A percentile compares a stretch with the other conserved stretches of the same genome.
Evolutionary conservation across 2,329 filamentous ascomycete species (phyloP).

Genomic region (Aspergillus oerlinghausenensis): DNA sequence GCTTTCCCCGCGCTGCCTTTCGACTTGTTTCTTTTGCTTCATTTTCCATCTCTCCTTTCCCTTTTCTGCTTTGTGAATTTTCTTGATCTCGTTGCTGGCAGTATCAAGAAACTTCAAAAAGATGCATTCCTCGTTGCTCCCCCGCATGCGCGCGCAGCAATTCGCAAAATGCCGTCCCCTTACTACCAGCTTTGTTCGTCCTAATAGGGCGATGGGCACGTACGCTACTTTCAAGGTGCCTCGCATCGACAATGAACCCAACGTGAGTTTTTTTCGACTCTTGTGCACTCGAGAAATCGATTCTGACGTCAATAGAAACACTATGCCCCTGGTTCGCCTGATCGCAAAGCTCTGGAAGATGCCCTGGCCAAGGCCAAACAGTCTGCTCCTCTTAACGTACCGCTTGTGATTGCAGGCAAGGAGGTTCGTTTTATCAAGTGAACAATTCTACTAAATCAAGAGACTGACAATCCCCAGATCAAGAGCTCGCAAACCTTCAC

Average conservation of each 20-base stretch:
- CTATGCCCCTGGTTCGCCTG: slow-evolving; percentile 77
- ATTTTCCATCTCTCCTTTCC: slow-evolving; percentile 3
- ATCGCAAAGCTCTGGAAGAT: slow-evolving; percentile 69
- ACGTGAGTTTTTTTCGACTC: slow-evolving; percentile 56
- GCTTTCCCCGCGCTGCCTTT: slow-evolving; percentile 25
- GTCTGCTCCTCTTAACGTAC: slow-evolving; percentile 69
- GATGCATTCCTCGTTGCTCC: slow-evolving; percentile 27
- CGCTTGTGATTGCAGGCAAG: slow-evolving; percentile 78
- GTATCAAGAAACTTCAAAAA: slow-evolving; percentile 3
- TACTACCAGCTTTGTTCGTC: slow-evolving; percentile 17
- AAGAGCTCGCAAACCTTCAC: slow-evolving; percentile 37
- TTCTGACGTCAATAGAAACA: slow-evolving; percentile 60
- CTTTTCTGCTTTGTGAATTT: slow-evolving; percentile 4
- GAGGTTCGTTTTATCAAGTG: slow-evolving; percentile 50
- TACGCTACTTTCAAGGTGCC: slow-evolving; percentile 86
- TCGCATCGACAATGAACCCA: slow-evolving; percentile 87
- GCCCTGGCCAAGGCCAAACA: slow-evolving; percentile 68
- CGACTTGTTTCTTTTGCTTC: slow-evolving; percentile 5
- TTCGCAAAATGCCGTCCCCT: slow-evolving; percentile 14
- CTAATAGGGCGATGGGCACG: slow-evolving; percentile 43
- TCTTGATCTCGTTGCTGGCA: neutral
- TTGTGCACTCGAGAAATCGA: neutral
- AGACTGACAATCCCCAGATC: slow-evolving; percentile 18
- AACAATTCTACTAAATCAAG: neutral
- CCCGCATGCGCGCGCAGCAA: slow-evolving; percentile 24